Conservation (phyloP, 495 filamentous ascomycete genomes). For the Aspergillus ellipticus region DNA sequence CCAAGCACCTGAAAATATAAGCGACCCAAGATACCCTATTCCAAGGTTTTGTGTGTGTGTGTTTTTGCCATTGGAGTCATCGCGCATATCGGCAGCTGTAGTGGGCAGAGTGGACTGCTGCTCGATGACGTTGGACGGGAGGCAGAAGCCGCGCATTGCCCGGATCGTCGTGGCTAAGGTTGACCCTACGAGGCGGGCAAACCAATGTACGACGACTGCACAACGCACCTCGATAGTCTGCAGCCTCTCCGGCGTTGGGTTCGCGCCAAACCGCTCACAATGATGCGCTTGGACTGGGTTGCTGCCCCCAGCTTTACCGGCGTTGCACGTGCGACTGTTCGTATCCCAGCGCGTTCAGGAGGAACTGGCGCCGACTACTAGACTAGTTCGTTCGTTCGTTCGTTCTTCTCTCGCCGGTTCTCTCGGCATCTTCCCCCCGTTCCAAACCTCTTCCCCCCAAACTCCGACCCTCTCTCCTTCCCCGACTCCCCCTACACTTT, state of each 20-base stretch:
- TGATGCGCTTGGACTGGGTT: slow-evolving; percentile 7
- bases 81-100: background rate
- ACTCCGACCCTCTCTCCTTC: background rate
- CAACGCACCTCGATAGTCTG: background rate
- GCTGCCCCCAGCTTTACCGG: background rate
- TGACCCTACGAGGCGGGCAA: background rate
- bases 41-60: background rate
- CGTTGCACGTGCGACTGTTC: slow-evolving; percentile 9
- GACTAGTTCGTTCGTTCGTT: too few species aligned
- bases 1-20: background rate
- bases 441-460: background rate
- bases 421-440: slow-evolving; percentile 1
- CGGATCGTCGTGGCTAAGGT: background rate
- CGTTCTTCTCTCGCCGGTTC: background rate
- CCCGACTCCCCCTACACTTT: too few species aligned
- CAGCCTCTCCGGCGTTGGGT: background rate
- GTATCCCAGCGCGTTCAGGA: background rate
- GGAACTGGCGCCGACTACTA: background rate
- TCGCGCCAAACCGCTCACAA: slow-evolving; percentile 2
- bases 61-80: background rate
- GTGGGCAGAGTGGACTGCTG: background rate
- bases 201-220: background rate
- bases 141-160: background rate
- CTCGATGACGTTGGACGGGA: slow-evolving; percentile 13
- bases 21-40: background rate